Conservation (phyloP, 75 land plant species). For the Cunninghamia lanceolata region DNA sequence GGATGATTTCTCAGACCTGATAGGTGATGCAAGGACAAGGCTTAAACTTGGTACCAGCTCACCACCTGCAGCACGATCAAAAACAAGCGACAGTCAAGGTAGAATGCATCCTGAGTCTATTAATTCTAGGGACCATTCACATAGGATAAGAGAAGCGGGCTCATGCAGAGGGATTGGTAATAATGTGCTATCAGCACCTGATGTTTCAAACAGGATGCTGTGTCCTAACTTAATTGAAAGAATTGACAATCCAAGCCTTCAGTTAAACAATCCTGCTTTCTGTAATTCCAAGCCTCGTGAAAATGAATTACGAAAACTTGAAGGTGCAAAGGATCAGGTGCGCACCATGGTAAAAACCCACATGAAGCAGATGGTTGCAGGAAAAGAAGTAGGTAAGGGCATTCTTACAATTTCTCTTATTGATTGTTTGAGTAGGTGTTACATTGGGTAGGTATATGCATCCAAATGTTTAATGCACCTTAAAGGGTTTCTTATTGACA, state of each 20-base stretch:
- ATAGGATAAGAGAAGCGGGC: background rate
- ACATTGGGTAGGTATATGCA: background rate
- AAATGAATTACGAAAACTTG: background rate
- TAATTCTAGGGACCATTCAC: background rate
- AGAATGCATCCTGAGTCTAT: background rate
- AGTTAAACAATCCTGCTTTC: background rate
- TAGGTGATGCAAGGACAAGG: background rate
- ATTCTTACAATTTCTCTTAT: background rate
- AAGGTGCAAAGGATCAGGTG: constrained; percentile 26
- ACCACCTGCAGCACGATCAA: background rate
- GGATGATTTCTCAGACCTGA: background rate
- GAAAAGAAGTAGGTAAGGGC: constrained; percentile 11
- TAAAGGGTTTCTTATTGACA: background rate
- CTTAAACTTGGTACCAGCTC: background rate
- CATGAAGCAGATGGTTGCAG: constrained; percentile 10
- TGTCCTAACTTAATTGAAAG: background rate
- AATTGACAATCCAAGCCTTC: background rate
- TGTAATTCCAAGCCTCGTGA: background rate
- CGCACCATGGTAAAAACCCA: constrained; percentile 17
- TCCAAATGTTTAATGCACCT: background rate
- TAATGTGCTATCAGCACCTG: background rate
- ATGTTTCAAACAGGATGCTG: background rate
- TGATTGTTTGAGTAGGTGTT: background rate
- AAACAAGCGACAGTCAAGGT: background rate
- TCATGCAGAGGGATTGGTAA: background rate